phyloP scores from a whole-genome alignment of 225 moss, liverwort and hornwort genomes.

The Marchantia paleacea region DNA sequence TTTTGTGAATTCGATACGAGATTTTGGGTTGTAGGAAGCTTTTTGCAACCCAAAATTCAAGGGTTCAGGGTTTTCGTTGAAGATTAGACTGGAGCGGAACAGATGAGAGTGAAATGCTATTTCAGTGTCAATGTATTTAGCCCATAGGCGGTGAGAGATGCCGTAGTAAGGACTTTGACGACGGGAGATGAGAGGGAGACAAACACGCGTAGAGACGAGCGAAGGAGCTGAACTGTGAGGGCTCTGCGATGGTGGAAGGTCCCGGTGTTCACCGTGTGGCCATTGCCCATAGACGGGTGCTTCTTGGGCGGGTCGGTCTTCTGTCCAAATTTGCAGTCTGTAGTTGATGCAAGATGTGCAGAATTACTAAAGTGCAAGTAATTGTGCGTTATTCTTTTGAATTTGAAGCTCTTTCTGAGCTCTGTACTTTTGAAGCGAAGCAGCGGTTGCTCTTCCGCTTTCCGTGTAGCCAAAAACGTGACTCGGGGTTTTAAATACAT shows the following conservation, averaged over 20 bases:
- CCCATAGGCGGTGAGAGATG: too few species aligned
- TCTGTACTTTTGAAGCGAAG: not conserved
- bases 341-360: not conserved
- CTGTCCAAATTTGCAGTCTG: not conserved
- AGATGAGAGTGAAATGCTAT: too few species aligned
- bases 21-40: too few species aligned
- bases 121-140: too few species aligned
- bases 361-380: not conserved
- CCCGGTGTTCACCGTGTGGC: conserved; percentile 85
- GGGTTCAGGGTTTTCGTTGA: too few species aligned
- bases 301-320: conserved; percentile 44
- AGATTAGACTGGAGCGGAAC: too few species aligned
- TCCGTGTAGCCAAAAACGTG: not conserved
- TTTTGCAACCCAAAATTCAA: too few species aligned
- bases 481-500: not conserved
- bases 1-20: too few species aligned
- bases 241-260: conserved; percentile 75
- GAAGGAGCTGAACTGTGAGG: not conserved
- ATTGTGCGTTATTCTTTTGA: not conserved
- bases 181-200: not conserved
- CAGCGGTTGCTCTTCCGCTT: not conserved
- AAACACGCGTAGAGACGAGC: not conserved
- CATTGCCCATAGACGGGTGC: conserved; percentile 63
- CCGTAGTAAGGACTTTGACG: not conserved
- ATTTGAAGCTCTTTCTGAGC: not conserved